A percentile compares a stretch with the other conserved stretches of the same genome.
phyloP scores from a whole-genome alignment of 345 rosid genomes.

The Kernera saxatilis region DNA sequence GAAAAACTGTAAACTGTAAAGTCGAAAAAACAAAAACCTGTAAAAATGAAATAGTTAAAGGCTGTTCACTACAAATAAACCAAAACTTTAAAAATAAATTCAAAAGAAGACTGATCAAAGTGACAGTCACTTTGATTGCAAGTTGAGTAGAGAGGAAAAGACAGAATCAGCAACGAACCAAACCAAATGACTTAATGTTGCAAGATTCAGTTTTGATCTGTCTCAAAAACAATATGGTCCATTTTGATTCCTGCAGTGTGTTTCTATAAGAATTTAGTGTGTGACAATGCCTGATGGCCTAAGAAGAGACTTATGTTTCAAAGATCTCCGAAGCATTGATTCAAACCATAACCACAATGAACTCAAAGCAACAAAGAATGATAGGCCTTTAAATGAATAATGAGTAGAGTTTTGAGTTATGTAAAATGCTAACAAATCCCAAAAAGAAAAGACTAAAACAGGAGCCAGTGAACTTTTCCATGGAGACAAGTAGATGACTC shows the following conservation, averaged over 20 bases:
- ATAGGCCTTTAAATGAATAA: neutral
- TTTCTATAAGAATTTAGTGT: too few relatives aligned
- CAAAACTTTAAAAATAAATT: too few relatives aligned
- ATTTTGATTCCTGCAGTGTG: too few relatives aligned
- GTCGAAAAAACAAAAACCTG: too few relatives aligned
- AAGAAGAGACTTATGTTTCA: too few relatives aligned
- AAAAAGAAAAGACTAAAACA: neutral
- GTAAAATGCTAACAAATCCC: neutral
- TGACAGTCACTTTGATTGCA: slow-evolving; percentile 14
- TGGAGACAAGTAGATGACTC: neutral
- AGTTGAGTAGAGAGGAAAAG: slow-evolving; percentile 32
- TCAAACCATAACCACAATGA: neutral
- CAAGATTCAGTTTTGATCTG: too few relatives aligned
- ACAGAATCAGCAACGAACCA: slow-evolving; percentile 60
- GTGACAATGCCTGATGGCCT: too few relatives aligned
- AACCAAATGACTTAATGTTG: too few relatives aligned
- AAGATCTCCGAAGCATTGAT: neutral
- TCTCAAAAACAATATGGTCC: too few relatives aligned
- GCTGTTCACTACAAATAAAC: too few relatives aligned
- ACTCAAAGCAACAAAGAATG: neutral
- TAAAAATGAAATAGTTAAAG: too few relatives aligned
- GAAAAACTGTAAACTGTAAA: too few relatives aligned
- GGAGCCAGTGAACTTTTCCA: neutral
- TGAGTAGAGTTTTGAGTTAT: neutral
- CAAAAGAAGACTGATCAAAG: neutral